Conservation (phyloP, 2,329 filamentous ascomycete genomes). For the Diaporthe ilicicola region DNA sequence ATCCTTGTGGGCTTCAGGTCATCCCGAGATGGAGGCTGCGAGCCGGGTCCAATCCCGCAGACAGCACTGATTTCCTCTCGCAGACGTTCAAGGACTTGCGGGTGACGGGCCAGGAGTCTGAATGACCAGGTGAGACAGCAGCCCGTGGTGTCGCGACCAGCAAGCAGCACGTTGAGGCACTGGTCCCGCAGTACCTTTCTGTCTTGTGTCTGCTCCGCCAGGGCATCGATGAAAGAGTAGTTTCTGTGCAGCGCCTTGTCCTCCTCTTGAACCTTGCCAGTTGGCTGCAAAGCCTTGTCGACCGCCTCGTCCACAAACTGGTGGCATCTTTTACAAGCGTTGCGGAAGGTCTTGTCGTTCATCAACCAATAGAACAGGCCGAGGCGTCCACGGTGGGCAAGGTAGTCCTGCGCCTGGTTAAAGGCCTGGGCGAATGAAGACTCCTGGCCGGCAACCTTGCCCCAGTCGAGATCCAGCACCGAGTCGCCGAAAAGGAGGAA, state of each 20-base stretch:
- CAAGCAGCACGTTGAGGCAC: slow-evolving; percentile 37
- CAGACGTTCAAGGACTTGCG: slow-evolving; percentile 34
- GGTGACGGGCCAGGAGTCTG: slow-evolving; percentile 38
- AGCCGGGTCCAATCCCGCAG: slow-evolving; percentile 25
- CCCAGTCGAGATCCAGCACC: slow-evolving; percentile 8
- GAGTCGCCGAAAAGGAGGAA: slow-evolving; percentile 24
- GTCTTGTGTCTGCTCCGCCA: slow-evolving; percentile 2
- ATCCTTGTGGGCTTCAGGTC: slow-evolving; percentile 33
- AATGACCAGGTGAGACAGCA: slow-evolving; percentile 39
- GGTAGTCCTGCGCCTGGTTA: slow-evolving; percentile 17
- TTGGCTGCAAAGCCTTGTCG: not conserved
- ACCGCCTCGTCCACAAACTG: slow-evolving; percentile 9
- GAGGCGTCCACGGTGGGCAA: slow-evolving; percentile 12
- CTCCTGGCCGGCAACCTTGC: slow-evolving; percentile 11
- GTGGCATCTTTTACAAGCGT: slow-evolving; percentile 18
- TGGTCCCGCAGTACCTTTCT: slow-evolving; percentile 36
- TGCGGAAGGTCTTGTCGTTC: slow-evolving; percentile 8
- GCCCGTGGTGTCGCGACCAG: slow-evolving; percentile 38
- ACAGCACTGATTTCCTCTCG: slow-evolving; percentile 35
- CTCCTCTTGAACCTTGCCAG: not conserved
- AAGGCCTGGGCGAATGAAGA: slow-evolving; percentile 14
- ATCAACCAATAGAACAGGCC: slow-evolving; percentile 23
- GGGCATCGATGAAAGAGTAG: slow-evolving; percentile 13
- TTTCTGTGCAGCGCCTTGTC: not conserved
- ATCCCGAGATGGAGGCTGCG: slow-evolving; percentile 33